phyloP scores from a whole-genome alignment of 176 grass and related monocot genomes.

The Eragrostis curvula region DNA sequence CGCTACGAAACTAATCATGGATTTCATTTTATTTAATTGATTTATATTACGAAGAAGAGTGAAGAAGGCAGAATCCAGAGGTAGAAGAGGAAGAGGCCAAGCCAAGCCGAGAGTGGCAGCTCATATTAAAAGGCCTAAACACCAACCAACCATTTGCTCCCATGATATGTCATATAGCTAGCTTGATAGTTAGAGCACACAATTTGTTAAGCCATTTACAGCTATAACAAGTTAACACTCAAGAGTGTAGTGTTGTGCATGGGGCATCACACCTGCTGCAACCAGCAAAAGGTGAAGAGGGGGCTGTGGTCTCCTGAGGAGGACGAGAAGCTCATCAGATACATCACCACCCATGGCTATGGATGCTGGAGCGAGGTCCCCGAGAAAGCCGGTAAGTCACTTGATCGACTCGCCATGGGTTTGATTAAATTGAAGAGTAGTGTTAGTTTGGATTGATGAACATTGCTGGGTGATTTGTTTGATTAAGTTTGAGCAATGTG shows the following conservation, averaged over 20 bases:
- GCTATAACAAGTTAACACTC: not conserved
- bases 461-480: not conserved
- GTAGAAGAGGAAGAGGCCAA: slow-evolving; percentile 30
- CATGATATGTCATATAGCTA: slow-evolving; percentile 42
- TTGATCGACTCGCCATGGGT: not conserved
- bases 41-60: slow-evolving; percentile 30
- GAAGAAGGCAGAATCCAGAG: slow-evolving; percentile 53
- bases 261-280: slow-evolving; percentile 99
- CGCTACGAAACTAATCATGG: slow-evolving; percentile 26
- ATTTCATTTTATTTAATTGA: slow-evolving; percentile 18
- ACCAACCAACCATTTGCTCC: slow-evolving; percentile 53
- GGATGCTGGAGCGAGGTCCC: slow-evolving; percentile 99
- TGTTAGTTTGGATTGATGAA: not conserved
- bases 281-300: slow-evolving; percentile 99
- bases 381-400: slow-evolving; percentile 83
- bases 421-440: not conserved
- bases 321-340: slow-evolving; percentile 97
- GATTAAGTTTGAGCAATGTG: slow-evolving; percentile 38
- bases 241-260: slow-evolving; percentile 37
- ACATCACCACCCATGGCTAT: slow-evolving; percentile 97
- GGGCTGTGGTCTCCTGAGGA: slow-evolving; percentile 99
- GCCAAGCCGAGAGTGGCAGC: slow-evolving; percentile 1
- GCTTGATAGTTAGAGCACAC: slow-evolving; percentile 28
- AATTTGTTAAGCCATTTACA: slow-evolving; percentile 26
- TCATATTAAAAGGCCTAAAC: slow-evolving; percentile 57